Percentiles rank a stretch among this genome's conserved stretches.
Evolutionary conservation across 805 yeast species (phyloP).

Genomic region (Ogataea corticis): DNA sequence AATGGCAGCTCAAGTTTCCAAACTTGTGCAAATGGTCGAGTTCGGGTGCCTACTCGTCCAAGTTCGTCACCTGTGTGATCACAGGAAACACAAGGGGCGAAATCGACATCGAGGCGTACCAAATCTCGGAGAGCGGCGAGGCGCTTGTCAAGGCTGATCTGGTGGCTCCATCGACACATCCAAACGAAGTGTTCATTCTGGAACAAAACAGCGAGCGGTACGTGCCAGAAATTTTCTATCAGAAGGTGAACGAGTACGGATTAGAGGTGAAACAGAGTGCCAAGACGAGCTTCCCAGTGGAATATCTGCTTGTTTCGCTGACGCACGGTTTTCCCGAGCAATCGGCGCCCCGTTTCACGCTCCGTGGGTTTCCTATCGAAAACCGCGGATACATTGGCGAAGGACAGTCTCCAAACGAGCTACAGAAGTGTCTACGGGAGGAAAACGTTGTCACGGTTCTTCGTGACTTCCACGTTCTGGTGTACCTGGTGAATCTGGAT

Average conservation of each 20-base stretch:
- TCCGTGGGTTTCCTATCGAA: conserved; percentile 67
- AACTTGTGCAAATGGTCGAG: conserved; percentile 64
- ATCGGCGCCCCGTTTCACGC: conserved; percentile 51
- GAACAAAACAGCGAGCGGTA: conserved; percentile 72
- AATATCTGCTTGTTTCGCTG: conserved; percentile 78
- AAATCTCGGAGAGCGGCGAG: conserved; percentile 85
- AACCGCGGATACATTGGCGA: conserved; percentile 77
- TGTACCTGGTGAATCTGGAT: conserved; percentile 51
- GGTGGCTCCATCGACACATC: conserved; percentile 85
- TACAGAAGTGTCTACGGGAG: conserved; percentile 48
- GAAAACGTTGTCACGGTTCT: conserved; percentile 24
- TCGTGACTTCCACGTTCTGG: conserved; percentile 77
- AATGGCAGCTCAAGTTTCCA: conserved; percentile 66
- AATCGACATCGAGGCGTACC: conserved; percentile 88
- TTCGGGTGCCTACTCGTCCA: conserved; percentile 72
- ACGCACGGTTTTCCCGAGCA: conserved; percentile 90
- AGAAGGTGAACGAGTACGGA: conserved; percentile 83
- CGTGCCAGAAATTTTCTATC: conserved; percentile 92
- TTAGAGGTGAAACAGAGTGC: conserved; percentile 85
- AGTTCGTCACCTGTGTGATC: conserved; percentile 89
- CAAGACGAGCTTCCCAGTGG: conserved; percentile 92
- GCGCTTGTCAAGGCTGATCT: conserved; percentile 84
- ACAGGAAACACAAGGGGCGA: conserved; percentile 89
- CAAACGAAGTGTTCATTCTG: conserved; percentile 80
- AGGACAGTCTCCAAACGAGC: conserved; percentile 61